Percentiles rank a stretch among this genome's conserved stretches.
Evolutionary conservation across 179 eudicot species (phyloP).

Genomic region (Silene coronaria): DNA sequence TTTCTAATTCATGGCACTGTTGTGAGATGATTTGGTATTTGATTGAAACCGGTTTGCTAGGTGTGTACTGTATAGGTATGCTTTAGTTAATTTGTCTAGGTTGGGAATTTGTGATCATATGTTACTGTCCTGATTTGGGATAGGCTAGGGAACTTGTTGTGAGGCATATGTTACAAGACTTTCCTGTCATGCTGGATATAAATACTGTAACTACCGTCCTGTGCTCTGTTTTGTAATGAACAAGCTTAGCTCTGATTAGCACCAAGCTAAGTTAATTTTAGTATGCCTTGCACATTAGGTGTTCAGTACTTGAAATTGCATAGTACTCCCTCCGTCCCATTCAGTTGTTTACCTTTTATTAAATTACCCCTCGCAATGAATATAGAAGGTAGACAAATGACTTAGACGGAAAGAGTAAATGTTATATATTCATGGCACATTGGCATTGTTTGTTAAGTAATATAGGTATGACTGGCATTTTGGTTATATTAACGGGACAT

Average conservation of each 20-base stretch:
- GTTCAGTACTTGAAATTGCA: no score
- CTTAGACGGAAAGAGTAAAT: not conserved
- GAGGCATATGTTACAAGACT: not conserved
- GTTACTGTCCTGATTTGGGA: not conserved
- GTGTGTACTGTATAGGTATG: not conserved
- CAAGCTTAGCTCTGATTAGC: not conserved
- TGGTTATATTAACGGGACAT: no score
- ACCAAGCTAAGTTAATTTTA: not conserved
- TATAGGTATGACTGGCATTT: no score
- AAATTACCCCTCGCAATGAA: not conserved
- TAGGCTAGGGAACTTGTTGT: not conserved
- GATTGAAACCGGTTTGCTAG: not conserved
- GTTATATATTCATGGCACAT: no score
- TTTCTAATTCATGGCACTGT: not conserved
- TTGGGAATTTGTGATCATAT: conserved; percentile 10
- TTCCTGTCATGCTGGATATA: not conserved
- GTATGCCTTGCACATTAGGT: not conserved
- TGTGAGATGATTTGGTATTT: conserved; percentile 13
- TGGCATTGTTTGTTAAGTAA: no score
- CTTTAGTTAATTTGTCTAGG: not conserved
- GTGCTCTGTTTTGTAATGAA: not conserved
- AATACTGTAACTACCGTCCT: not conserved
- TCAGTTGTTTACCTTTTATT: no score
- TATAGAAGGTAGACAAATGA: not conserved
- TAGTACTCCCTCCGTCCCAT: no score